These are phyloP conservation scores for Lipomyces starkeyi DNA, from an alignment of 805 yeast species.

Conservation along the genomic window DNA sequence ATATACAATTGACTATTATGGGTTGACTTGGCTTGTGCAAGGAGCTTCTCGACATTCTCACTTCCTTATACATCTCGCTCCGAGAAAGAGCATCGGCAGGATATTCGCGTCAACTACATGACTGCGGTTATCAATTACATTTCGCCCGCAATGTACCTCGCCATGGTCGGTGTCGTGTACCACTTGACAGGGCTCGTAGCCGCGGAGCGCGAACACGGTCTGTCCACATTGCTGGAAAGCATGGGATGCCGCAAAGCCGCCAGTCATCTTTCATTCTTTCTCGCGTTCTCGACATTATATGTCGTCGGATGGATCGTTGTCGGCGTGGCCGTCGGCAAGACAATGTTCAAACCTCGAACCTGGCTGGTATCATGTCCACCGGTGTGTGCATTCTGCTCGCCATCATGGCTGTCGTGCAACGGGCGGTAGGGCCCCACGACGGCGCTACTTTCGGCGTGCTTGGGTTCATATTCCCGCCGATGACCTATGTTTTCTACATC, in stretches of 20 bases:
- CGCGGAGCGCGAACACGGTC: conserved; percentile 45
- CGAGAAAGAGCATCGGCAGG: conserved; percentile 36
- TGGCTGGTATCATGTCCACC: conserved; percentile 45
- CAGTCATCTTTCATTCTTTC: conserved; percentile 41
- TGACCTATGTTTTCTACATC: conserved; percentile 44
- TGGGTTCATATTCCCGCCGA: conserved; percentile 47
- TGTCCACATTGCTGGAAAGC: conserved; percentile 42
- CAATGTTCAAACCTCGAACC: conserved; percentile 40
- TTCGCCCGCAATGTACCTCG: conserved; percentile 46
- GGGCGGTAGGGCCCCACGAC: conserved; percentile 32
- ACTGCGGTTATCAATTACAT: conserved; percentile 42
- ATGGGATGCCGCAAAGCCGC: conserved; percentile 44
- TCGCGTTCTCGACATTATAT: conserved; percentile 43
- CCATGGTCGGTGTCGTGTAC: conserved; percentile 47
- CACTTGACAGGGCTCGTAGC: conserved; percentile 46
- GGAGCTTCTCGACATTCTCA: conserved; percentile 29
- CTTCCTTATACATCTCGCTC: conserved; percentile 42
- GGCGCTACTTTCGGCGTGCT: conserved; percentile 40
- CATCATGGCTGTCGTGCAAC: conserved; percentile 42
- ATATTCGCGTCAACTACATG: conserved; percentile 41
- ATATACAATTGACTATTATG: conserved; percentile 44
- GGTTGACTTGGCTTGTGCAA: conserved; percentile 21
- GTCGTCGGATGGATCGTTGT: conserved; percentile 45
- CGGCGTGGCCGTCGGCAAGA: conserved; percentile 38
- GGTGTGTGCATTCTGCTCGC: conserved; percentile 45